Base-by-base conservation (phyloP, 208 protist genomes). In the Paratrypanosoma confusum region DNA sequence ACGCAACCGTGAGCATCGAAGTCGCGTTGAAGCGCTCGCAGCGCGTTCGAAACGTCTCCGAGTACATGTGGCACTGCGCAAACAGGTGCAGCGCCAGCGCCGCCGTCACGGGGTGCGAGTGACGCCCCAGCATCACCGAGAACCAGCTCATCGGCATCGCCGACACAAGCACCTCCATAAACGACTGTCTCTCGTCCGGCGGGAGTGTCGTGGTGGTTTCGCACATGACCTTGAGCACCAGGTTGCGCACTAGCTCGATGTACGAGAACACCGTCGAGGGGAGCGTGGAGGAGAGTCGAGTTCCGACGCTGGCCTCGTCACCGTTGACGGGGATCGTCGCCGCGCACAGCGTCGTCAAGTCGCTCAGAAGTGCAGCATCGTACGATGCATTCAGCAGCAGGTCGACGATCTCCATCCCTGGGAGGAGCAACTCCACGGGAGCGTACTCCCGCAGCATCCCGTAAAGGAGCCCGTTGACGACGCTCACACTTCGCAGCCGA, bases 381-480 rank as follows among this genome's bases (percentile, higher is more conserved):
- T 48, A 41, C 23, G 43, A 31, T 14, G n/a, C 52, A 11, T 55
- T 29, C 3, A 44, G 40, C 10, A 57, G 59, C 10, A 81, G 42
- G 20, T 44, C 42, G 13, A 80, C 50, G 22, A 75, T 22, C 0
- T 45, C 36, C 5, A 72, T 41, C 20, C 57, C 70, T 6, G 31
- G 29, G n/a, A 48, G 41, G 17, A 86, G 43, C 13, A 61, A 34
- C 3, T 55, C 40, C n/a, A 64, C 46, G 1, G 39, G 22, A 4
- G 71, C 57, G 35, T 63, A 66, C 46, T 86, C 63, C 13, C 73
- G 60, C 48, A 82, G 46, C 8, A 86, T 42, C 17, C 72, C 72
- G 13, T 63, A 65, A 1, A 86, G 40, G 45, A 82, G 82, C 13
- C 77, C 72, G 45, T 76, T 74, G 3, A 82, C 43, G 31, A 82